Conservation (phyloP, 805 yeast species). For the Kurtzmaniella cleridarum region DNA sequence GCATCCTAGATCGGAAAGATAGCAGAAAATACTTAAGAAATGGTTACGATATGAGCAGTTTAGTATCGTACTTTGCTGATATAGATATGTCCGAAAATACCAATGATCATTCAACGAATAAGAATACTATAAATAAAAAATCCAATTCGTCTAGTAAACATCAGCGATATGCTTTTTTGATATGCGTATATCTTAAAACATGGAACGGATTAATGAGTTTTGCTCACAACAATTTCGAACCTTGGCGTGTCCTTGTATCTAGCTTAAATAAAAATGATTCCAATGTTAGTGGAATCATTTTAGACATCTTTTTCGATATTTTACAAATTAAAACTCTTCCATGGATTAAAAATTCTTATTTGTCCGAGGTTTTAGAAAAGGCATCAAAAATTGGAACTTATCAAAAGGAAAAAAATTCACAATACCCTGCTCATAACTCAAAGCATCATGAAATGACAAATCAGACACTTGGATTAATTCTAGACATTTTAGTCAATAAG, state of each 20-base stretch:
- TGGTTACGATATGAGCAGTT: conserved; percentile 55
- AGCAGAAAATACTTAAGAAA: conserved; percentile 50
- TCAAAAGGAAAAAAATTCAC: conserved; percentile 13
- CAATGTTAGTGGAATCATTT: conserved; percentile 51
- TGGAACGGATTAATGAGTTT: conserved; percentile 75
- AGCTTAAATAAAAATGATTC: conserved; percentile 60
- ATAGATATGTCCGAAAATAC: conserved; percentile 1
- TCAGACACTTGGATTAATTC: conserved; percentile 63
- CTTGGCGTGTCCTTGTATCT: conserved; percentile 51
- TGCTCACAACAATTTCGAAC: conserved; percentile 49
- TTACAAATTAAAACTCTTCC: conserved; percentile 56
- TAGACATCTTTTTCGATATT: conserved; percentile 69
- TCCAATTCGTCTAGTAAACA: conserved; percentile 43
- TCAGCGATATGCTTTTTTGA: conserved; percentile 53
- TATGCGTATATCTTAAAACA: conserved; percentile 58
- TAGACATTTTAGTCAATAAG: conserved; percentile 45
- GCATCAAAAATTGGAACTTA: conserved; percentile 9
- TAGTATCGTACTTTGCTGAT: conserved; percentile 71
- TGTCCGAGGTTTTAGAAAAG: conserved; percentile 5
- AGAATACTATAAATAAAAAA: conserved; percentile 9
- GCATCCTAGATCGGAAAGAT: conserved; percentile 53
- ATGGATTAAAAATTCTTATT: conserved; percentile 32
- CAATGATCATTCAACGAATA: not conserved
- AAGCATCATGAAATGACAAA: conserved; percentile 22
- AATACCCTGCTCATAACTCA: conserved; percentile 6